These are phyloP conservation scores for Ophioceras dolichostomum DNA, from an alignment of 2,329 filamentous ascomycete species.

Conservation along the genomic window DNA sequence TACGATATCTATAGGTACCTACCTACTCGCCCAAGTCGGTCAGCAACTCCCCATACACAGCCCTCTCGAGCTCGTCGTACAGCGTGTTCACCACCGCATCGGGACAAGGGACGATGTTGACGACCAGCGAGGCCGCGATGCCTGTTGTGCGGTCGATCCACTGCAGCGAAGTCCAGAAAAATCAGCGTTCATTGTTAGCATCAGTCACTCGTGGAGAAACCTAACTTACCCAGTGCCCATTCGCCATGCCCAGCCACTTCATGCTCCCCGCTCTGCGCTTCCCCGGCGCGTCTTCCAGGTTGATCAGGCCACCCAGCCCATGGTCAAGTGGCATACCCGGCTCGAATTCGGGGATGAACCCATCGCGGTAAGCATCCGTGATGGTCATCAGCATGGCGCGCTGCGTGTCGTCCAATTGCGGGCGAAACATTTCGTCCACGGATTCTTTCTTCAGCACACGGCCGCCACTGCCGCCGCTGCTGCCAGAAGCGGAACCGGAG, in stretches of 20 bases:
- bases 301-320: constrained; percentile 26
- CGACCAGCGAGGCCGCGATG: constrained; percentile 25
- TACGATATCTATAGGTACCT: no score
- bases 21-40: no score
- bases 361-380: constrained; percentile 10
- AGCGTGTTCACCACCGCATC: not conserved
- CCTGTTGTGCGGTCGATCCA: constrained; percentile 21
- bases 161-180: no score
- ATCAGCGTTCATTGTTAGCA: no score
- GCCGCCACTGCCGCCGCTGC: not conserved
- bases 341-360: constrained; percentile 24
- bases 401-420: constrained; percentile 24
- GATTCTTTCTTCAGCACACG: constrained; percentile 38
- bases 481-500: not conserved
- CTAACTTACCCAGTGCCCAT: constrained; percentile 28
- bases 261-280: constrained; percentile 28
- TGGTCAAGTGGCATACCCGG: constrained; percentile 19
- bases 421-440: constrained; percentile 44
- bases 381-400: constrained; percentile 10
- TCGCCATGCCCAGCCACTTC: constrained; percentile 29
- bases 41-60: no score
- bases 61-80: not conserved
- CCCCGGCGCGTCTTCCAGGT: constrained; percentile 22
- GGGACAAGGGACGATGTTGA: constrained; percentile 10
- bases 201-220: no score